Evolutionary conservation across 371 early-diverging fungal species (phyloP).

Genomic region (Rhizomucor miehei): DNA sequence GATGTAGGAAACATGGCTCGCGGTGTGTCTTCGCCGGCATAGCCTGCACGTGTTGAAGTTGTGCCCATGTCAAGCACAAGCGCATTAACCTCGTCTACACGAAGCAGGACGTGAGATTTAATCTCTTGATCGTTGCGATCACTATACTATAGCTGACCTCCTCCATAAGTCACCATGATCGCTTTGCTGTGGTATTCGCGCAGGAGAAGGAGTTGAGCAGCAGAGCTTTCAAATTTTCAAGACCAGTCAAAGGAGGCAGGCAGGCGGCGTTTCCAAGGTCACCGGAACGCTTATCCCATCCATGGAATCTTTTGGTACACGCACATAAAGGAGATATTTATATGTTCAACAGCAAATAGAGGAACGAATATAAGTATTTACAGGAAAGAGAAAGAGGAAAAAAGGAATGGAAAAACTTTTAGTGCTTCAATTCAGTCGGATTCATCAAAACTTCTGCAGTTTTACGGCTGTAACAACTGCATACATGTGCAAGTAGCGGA

Average conservation of each 20-base stretch:
- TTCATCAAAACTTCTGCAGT: constrained; percentile 20
- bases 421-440: too few species aligned
- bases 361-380: too few species aligned
- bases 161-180: constrained; percentile 77
- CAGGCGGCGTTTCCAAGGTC: too few species aligned
- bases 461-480: constrained; percentile 37
- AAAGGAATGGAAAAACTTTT: too few species aligned
- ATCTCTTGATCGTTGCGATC: not conserved
- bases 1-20: constrained; percentile 81
- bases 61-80: constrained; percentile 92
- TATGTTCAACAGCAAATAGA: too few species aligned
- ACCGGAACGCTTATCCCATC: too few species aligned
- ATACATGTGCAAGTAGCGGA: constrained; percentile 36
- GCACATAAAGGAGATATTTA: too few species aligned
- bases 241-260: too few species aligned
- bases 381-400: too few species aligned
- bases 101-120: constrained; percentile 2
- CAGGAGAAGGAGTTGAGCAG: too few species aligned
- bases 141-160: constrained; percentile 40
- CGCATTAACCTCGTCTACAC: constrained; percentile 92
- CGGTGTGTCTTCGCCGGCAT: constrained; percentile 94
- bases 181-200: not conserved
- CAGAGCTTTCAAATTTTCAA: too few species aligned
- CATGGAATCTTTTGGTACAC: too few species aligned
- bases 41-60: constrained; percentile 86